Base-by-base conservation (phyloP, 768 basidiomycete species). In the Suillus occidentalis region DNA sequence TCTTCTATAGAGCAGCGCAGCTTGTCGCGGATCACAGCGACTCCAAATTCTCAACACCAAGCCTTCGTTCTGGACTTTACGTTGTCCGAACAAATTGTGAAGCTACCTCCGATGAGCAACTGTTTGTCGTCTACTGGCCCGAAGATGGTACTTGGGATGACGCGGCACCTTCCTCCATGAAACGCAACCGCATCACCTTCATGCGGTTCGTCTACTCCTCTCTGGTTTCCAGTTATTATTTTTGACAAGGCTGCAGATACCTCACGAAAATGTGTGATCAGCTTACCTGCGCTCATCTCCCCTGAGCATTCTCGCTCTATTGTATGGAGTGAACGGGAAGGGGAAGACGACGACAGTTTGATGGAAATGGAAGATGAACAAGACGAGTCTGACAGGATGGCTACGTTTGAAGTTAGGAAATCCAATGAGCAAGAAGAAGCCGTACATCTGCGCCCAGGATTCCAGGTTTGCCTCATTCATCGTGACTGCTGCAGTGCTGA, bases 111-210 rank as follows among this genome's bases (percentile, higher is more conserved):
- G 31, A 53, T 2, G 71, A 77, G 28, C 70, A 76, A 25, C 62
- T 83, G 6, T 85, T 84, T 56, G 79, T 85, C 18, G 68, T 89
- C 4, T 88, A 85, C 63, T 89, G 88, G 87, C 87, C 87, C 0
- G 85, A 89, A 64, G 78, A 84, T 36, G 79, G 76, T 0, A 88
- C 87, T 0, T 89, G 87, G 88, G 71, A 83, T 42, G 85, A 87
- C 69, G 72, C 77, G 16, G 81, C 84, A 0, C 42, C 74, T 7
- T 74, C 80, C 1, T 75, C 84, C 5, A 79, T 84, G 57, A 69
- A 77, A 34, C 79, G 82, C 3, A 89, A 88, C 73, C 78, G 87
- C 5, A 75, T 83, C 4, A 85, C 85, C 0, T 89, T 89, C 68
- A 87, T 88, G 85, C 75, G 87, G 87, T 85, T 72, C 49, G 73